phyloP scores from a whole-genome alignment of 257 asterid genomes.

The Mitragyna speciosa region DNA sequence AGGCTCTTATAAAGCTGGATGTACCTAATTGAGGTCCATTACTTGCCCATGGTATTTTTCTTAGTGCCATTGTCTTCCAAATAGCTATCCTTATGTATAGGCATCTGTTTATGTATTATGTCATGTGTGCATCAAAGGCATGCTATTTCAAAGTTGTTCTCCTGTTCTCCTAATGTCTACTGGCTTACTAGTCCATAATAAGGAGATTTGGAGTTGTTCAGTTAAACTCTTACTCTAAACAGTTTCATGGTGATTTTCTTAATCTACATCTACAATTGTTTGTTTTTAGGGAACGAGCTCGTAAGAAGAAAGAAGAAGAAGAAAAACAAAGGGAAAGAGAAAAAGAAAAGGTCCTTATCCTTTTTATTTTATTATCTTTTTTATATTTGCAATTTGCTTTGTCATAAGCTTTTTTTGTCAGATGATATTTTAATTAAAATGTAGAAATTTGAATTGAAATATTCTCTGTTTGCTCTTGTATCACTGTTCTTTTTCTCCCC shows the following conservation, averaged over 20 bases:
- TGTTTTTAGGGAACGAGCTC: slow-evolving; percentile 76
- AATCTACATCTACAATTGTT: background rate
- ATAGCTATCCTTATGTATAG: background rate
- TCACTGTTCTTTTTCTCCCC: background rate
- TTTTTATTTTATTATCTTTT: background rate
- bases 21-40: background rate
- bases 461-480: background rate
- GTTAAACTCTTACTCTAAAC: background rate
- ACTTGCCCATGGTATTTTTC: background rate
- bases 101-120: background rate
- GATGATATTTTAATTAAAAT: background rate
- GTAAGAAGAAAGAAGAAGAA: slow-evolving; percentile 95
- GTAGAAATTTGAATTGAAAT: background rate
- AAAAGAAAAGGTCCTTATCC: slow-evolving; percentile 68
- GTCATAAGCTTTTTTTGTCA: background rate
- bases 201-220: background rate
- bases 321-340: slow-evolving; percentile 84
- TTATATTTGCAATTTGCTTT: background rate
- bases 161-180: background rate
- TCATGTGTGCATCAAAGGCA: background rate
- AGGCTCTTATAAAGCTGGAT: background rate
- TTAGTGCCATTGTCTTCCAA: no score
- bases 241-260: background rate
- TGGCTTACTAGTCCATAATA: background rate
- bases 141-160: background rate